Conservation (phyloP, 2,329 filamentous ascomycete species). For the Cladophialophora immunda region DNA sequence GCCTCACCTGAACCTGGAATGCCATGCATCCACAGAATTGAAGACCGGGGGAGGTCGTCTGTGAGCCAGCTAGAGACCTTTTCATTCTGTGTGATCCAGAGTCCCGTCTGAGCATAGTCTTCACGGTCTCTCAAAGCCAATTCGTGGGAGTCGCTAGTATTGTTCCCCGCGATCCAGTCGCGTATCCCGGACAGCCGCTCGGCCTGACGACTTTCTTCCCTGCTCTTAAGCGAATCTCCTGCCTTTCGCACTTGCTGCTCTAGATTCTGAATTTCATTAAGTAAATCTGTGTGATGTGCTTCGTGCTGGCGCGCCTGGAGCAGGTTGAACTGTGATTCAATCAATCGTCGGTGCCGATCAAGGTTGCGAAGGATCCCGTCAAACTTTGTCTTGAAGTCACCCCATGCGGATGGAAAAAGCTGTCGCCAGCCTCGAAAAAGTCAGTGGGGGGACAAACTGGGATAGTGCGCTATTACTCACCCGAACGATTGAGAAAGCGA, state of each 20-base stretch:
- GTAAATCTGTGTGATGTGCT: slow-evolving; percentile 11
- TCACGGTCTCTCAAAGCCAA: slow-evolving; percentile 24
- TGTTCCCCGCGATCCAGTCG: neutral
- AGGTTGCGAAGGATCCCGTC: slow-evolving; percentile 38
- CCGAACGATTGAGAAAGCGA: slow-evolving; percentile 36
- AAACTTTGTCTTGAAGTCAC: slow-evolving; percentile 37
- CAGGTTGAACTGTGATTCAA: slow-evolving; percentile 39
- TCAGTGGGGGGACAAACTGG: neutral
- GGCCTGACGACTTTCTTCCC: neutral
- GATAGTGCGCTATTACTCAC: slow-evolving; percentile 26
- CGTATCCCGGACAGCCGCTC: neutral
- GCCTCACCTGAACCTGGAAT: slow-evolving; percentile 46
- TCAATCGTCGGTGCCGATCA: slow-evolving; percentile 30
- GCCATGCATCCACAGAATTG: slow-evolving; percentile 17
- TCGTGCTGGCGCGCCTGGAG: slow-evolving; percentile 36
- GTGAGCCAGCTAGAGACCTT: slow-evolving; percentile 36
- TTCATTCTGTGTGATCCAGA: slow-evolving; percentile 36
- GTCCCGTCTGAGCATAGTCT: slow-evolving; percentile 36
- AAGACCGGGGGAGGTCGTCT: slow-evolving; percentile 26
- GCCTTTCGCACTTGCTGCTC: neutral
- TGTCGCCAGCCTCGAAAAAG: slow-evolving; percentile 41
- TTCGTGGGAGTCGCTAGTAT: neutral
- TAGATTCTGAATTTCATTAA: neutral
- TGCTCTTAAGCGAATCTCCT: neutral
- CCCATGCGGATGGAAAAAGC: slow-evolving; percentile 43